Evolutionary conservation across 1,284 basidiomycete genomes (phyloP).

Genomic region (Leccinum olivaceoglutinosum): DNA sequence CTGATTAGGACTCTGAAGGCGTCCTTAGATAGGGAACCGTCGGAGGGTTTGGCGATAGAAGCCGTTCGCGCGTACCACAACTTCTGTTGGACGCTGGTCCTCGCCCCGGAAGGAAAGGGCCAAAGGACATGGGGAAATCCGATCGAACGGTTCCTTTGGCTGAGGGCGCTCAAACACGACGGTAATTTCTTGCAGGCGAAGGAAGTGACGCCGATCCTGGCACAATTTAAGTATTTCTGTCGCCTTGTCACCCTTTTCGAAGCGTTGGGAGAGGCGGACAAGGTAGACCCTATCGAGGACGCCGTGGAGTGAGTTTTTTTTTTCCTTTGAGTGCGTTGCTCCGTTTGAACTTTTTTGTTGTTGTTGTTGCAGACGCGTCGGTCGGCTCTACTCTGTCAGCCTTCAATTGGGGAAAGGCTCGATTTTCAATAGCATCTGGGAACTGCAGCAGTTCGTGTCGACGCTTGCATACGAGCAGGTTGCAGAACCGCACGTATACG

Average conservation of each 20-base stretch:
- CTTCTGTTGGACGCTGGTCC: constrained; percentile 8
- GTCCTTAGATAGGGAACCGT: neutral
- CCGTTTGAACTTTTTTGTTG: neutral
- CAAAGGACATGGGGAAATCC: constrained; percentile 2
- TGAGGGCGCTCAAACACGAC: constrained; percentile 4
- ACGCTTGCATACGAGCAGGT: neutral
- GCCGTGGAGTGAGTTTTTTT: neutral
- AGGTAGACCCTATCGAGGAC: neutral
- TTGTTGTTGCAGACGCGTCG: neutral
- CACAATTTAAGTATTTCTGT: constrained; percentile 15
- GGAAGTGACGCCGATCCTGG: neutral
- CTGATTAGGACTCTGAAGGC: neutral
- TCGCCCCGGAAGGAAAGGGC: neutral
- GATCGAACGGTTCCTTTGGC: constrained; percentile 5
- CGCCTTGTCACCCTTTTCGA: neutral
- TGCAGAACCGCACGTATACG: constrained; percentile 3
- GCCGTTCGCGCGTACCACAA: constrained; percentile 3
- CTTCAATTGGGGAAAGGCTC: neutral
- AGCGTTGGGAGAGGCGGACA: neutral
- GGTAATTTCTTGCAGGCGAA: constrained; percentile 4
- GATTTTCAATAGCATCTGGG: constrained; percentile 8
- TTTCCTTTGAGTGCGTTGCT: neutral
- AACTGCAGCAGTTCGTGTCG: constrained; percentile 6
- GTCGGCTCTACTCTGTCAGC: neutral
- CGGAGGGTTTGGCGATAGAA: neutral